Evolutionary conservation across 768 basidiomycete species (phyloP).

Genomic region (Termitomyces heimii): DNA sequence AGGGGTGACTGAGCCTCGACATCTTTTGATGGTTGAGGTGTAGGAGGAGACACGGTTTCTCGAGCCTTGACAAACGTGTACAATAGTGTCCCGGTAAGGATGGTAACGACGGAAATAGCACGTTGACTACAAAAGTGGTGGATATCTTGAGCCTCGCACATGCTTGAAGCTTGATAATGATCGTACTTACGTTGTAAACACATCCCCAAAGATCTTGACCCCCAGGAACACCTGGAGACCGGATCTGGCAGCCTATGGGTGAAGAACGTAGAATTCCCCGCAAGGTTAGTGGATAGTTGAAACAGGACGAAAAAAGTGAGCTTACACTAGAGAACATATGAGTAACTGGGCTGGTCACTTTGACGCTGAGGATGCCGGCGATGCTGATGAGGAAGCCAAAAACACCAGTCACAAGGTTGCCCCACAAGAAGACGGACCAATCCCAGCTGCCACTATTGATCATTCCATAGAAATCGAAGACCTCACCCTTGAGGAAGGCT

Average conservation of each 20-base stretch:
- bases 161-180: neutral
- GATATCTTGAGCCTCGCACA: neutral
- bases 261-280: too few relatives aligned
- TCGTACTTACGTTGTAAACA: constrained; percentile 49
- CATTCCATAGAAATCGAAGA: constrained; percentile 43
- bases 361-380: constrained; percentile 74
- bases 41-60: constrained; percentile 29
- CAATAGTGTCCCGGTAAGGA: constrained; percentile 59
- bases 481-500: constrained; percentile 63
- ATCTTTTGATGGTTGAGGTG: constrained; percentile 8
- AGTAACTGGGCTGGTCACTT: constrained; percentile 79
- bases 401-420: constrained; percentile 42
- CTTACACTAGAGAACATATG: constrained; percentile 66
- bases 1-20: constrained; percentile 12
- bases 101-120: constrained; percentile 50
- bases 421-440: constrained; percentile 24
- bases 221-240: constrained; percentile 68
- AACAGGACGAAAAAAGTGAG: neutral
- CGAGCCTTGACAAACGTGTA: constrained; percentile 61
- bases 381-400: constrained; percentile 80
- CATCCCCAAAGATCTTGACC: constrained; percentile 62
- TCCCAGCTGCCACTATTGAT: constrained; percentile 22
- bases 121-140: constrained; percentile 38
- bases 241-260: constrained; percentile 61
- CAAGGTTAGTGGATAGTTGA: neutral